Percentiles rank a stretch among this genome's conserved stretches.
Conservation (phyloP, 108 stramenopile genomes). For the Hondaea fermentalgiana region DNA sequence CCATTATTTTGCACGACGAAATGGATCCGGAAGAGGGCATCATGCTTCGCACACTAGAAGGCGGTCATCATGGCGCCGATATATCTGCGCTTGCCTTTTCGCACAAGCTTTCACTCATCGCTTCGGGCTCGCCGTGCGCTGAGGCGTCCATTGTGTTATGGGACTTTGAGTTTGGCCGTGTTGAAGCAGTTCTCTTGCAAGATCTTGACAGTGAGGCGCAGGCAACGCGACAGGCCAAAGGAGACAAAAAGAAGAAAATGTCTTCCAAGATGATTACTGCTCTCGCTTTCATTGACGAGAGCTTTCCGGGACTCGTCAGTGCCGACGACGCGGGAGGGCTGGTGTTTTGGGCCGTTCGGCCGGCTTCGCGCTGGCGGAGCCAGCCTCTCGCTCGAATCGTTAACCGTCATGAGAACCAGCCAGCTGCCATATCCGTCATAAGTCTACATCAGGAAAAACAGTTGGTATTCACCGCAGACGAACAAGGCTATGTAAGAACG, state of each 20-base stretch:
- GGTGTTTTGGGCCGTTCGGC: background rate
- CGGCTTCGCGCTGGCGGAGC: background rate
- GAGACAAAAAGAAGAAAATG: background rate
- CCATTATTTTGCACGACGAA: conserved; percentile 34
- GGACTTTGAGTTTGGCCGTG: conserved; percentile 31
- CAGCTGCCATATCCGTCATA: background rate
- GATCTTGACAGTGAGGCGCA: background rate
- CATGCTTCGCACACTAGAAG: conserved; percentile 24
- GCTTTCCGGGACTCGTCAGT: background rate
- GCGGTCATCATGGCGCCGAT: conserved; percentile 28
- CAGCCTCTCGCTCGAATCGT: background rate
- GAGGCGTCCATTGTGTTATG: conserved; percentile 32
- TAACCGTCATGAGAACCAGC: background rate
- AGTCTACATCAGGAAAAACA: background rate
- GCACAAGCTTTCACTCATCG: conserved; percentile 31
- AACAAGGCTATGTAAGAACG: background rate
- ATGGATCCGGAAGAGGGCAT: conserved; percentile 22
- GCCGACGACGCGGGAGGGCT: background rate
- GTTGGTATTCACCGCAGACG: background rate
- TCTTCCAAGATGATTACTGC: background rate
- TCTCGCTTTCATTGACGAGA: background rate
- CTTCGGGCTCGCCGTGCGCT: conserved; percentile 19
- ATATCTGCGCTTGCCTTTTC: conserved; percentile 33
- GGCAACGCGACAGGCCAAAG: background rate
- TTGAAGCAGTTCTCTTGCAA: background rate